Conservation (phyloP, 2,329 filamentous ascomycete genomes). For the Ophiostoma triangulosporum region DNA sequence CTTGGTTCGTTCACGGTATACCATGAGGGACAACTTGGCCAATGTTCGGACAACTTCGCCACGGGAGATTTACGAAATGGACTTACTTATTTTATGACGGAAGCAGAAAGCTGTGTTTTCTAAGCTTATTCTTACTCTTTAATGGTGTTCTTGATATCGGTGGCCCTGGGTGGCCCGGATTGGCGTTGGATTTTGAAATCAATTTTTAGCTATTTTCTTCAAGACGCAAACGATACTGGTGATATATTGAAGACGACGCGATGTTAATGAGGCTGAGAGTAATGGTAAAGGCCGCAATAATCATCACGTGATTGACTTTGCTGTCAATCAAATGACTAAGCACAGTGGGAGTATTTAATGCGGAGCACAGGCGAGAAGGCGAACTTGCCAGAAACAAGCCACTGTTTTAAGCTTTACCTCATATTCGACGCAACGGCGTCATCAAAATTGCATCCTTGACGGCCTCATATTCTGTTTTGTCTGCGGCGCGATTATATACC, state of each 20-base stretch:
- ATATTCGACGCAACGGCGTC: neutral
- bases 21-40: constrained; percentile 8
- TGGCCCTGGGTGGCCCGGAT: neutral
- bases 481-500: neutral
- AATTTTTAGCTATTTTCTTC: neutral
- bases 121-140: neutral
- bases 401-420: neutral
- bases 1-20: constrained; percentile 12
- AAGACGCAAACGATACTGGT: too few species aligned
- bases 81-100: constrained; percentile 3
- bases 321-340: constrained; percentile 1
- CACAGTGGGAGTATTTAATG: constrained; percentile 8
- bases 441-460: neutral
- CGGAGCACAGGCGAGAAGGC: constrained; percentile 3
- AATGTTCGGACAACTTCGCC: constrained; percentile 6
- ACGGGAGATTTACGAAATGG: constrained; percentile 6
- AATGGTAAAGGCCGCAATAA: too few species aligned
- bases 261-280: too few species aligned
- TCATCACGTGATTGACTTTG: neutral
- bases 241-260: too few species aligned
- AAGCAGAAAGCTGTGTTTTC: constrained; percentile 5
- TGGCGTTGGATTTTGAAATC: neutral
- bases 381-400: constrained; percentile 13
- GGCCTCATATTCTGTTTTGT: neutral
- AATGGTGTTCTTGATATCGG: neutral